A percentile compares a stretch with the other conserved stretches of the same genome.
These are phyloP conservation scores for Thymus quinquecostatus DNA, from an alignment of 257 asterid genomes.

Conservation along the genomic window DNA sequence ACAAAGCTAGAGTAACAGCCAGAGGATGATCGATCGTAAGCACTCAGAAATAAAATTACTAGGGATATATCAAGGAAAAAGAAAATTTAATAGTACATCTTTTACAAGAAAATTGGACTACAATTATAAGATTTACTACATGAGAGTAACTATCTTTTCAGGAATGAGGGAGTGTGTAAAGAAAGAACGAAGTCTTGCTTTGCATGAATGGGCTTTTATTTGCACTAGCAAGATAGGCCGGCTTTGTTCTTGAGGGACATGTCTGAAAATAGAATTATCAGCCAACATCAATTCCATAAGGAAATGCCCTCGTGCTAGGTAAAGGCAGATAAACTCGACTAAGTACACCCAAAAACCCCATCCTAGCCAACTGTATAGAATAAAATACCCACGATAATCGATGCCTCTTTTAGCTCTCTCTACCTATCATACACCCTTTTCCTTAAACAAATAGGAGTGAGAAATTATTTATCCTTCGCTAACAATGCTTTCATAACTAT, in stretches of 20 bases:
- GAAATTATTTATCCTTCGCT: not conserved
- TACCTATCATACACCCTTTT: conserved; percentile 7
- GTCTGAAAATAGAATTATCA: conserved; percentile 1
- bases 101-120: not conserved
- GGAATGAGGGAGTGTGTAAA: not conserved
- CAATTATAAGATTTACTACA: not conserved
- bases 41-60: not conserved
- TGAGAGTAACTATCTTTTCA: not conserved
- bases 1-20: conserved; percentile 8
- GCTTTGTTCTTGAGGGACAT: not conserved
- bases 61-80: not conserved
- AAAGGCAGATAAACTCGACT: not conserved
- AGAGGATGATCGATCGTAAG: not conserved
- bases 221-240: conserved; percentile 2
- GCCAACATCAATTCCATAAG: conserved; percentile 15
- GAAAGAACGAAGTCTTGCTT: conserved; percentile 5
- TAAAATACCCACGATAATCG: not conserved
- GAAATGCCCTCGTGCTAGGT: not conserved
- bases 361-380: not conserved
- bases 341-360: not conserved
- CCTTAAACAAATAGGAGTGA: not conserved
- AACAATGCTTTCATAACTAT: conserved; percentile 1
- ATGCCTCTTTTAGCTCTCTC: not conserved
- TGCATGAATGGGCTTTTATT: not conserved
- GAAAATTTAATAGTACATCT: not conserved